phyloP scores from a whole-genome alignment of 2,329 filamentous ascomycete species.

The Ophiocordyceps camponoti-rufipedis region DNA sequence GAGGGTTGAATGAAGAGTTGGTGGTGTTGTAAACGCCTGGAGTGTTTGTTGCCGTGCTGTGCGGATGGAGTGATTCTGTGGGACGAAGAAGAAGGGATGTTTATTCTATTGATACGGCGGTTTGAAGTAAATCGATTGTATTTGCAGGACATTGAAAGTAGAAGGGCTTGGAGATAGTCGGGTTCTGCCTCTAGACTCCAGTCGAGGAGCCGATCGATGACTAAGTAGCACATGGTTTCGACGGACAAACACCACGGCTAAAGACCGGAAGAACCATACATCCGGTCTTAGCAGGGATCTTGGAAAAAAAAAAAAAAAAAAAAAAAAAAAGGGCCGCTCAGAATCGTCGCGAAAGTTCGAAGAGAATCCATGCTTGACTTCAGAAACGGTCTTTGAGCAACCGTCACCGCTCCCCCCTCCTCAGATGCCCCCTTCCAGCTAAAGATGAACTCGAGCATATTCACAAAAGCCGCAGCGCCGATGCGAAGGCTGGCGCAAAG shows the following conservation, averaged over 20 bases:
- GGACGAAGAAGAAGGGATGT: too few species aligned
- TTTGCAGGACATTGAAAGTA: too few species aligned
- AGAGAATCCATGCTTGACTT: neutral
- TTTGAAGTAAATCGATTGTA: too few species aligned
- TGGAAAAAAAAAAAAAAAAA: conserved; percentile 11
- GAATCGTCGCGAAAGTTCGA: conserved; percentile 1
- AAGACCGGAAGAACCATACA: neutral
- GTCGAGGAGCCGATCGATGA: neutral
- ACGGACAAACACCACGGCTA: too few species aligned
- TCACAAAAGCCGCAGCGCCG: conserved; percentile 27
- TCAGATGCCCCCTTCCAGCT: neutral
- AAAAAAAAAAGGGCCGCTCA: conserved; percentile 7
- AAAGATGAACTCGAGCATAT: conserved; percentile 28
- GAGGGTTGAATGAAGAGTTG: too few species aligned
- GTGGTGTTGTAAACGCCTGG: too few species aligned
- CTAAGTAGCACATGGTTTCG: too few species aligned
- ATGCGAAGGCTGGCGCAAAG: conserved; percentile 25
- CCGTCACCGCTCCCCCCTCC: neutral
- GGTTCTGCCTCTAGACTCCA: too few species aligned
- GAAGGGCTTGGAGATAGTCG: too few species aligned
- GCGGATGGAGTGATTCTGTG: too few species aligned
- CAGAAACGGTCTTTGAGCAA: neutral
- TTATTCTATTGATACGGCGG: too few species aligned
- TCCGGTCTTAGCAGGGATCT: conserved; percentile 6
- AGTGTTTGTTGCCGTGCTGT: too few species aligned